Evolutionary conservation across 2,329 filamentous ascomycete genomes (phyloP).

Genomic region (Fusarium poae): DNA sequence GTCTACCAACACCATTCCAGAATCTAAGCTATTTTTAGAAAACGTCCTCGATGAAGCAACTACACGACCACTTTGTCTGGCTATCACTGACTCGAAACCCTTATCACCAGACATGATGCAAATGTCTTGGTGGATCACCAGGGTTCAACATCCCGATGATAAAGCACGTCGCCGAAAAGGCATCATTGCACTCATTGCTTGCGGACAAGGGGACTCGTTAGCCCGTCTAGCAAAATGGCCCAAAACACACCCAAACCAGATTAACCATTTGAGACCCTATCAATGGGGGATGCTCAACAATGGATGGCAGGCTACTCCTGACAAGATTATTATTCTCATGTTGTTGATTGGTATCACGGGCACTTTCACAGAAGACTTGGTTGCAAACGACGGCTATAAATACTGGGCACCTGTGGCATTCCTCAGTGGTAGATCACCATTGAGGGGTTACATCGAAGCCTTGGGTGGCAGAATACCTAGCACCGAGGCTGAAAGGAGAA

Average conservation of each 20-base stretch:
- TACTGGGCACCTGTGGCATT: conserved; percentile 11
- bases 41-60: neutral
- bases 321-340: neutral
- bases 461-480: fast-evolving
- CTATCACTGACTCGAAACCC: fast-evolving
- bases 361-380: neutral
- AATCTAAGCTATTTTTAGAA: neutral
- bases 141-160: fast-evolving
- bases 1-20: fast-evolving
- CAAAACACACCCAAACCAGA: neutral
- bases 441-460: neutral
- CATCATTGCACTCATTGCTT: conserved; percentile 17
- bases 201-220: neutral
- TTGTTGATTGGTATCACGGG: neutral
- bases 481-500: fast-evolving
- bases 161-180: neutral
- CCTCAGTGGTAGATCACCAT: fast-evolving
- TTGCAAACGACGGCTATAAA: fast-evolving
- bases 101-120: conserved; percentile 15
- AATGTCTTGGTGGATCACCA: conserved; percentile 2
- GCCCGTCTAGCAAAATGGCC: neutral
- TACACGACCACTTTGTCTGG: fast-evolving
- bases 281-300: neutral
- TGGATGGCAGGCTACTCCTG: neutral
- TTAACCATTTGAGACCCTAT: fast-evolving